Evolutionary conservation across 768 basidiomycete genomes (phyloP), one percentile per base, ranked within the genome.

Genomic region (Guyanaporus albipodus): DNA sequence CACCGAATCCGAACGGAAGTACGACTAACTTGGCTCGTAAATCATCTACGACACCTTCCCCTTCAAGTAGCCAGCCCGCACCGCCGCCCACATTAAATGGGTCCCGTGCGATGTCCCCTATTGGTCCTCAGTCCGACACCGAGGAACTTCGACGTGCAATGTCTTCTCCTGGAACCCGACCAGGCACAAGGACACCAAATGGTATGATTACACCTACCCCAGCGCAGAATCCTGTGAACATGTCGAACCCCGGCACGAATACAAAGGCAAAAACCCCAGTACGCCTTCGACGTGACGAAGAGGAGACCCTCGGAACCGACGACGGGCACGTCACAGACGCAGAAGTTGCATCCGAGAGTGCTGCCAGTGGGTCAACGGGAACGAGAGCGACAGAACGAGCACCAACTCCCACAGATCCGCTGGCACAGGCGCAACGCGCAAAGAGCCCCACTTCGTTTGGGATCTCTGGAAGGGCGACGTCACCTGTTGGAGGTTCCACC

Each of bases 101-200:
- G n/a, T 52, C 52, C 19, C 82, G 87, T 27, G 73, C 87, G 3
- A 76, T 79, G 69, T 91, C 90, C 2, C 86, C 90, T 4, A 67
- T 66, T n/a, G 64, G 68, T 23, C 67, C 66, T 24, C 69, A 68
- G 31, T 61, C 71, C 8, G 83, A 82, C 27, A 47, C 65, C 7
- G 83, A 85, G 29, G 80, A 81, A 39, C 66, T 70, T 41, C 82
- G 85, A 26, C 80, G 85, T 27, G 81, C 83, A 11, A 73, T 85
- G 49, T 87, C 87, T 0, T 86, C 85, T 4, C 62, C 74, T 6
- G 75, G 73, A 53, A 61, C 66, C 12, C 72, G 79, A n/a, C 65
- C 73, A 19, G 63, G 53, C 14, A 65, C 61, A n/a, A 56, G 62
- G 21, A 69, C 70, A 8, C 67, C 73, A 11, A 60, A 66, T 45